Conservation (phyloP, 371 early-diverging fungal species). For the Fennellomyces sp. region DNA sequence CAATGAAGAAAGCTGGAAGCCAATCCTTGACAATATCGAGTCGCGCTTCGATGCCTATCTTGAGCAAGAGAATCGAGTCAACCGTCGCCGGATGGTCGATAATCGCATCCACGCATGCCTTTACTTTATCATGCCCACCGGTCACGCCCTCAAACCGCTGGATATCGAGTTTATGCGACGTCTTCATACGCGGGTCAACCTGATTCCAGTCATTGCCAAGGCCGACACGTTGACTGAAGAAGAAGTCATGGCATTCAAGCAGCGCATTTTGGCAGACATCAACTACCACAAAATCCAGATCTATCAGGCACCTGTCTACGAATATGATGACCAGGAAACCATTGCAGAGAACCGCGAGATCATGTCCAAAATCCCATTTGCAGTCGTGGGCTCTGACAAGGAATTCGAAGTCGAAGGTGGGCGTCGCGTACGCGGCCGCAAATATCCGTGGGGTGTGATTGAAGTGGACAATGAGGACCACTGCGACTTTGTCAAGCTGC, state of each 20-base stretch:
- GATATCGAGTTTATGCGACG: constrained; percentile 97
- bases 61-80: constrained; percentile 90
- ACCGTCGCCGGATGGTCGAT: constrained; percentile 85
- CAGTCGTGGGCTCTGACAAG: constrained; percentile 94
- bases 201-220: constrained; percentile 98
- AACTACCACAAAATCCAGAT: constrained; percentile 90
- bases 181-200: constrained; percentile 92
- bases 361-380: constrained; percentile 94
- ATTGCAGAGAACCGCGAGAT: constrained; percentile 93
- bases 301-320: constrained; percentile 89
- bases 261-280: constrained; percentile 91
- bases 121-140: constrained; percentile 97
- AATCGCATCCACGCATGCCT: constrained; percentile 97
- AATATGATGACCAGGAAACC: constrained; percentile 93
- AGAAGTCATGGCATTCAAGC: constrained; percentile 92
- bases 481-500: constrained; percentile 93
- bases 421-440: constrained; percentile 88
- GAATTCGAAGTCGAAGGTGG: constrained; percentile 83
- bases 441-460: constrained; percentile 96
- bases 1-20: constrained; percentile 94
- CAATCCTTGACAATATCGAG: constrained; percentile 95
- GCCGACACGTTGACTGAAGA: constrained; percentile 96
- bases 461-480: constrained; percentile 92
- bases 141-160: constrained; percentile 88
- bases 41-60: constrained; percentile 92